phyloP scores from a whole-genome alignment of 441 rosid species.

The Syzygium syzygioides region DNA sequence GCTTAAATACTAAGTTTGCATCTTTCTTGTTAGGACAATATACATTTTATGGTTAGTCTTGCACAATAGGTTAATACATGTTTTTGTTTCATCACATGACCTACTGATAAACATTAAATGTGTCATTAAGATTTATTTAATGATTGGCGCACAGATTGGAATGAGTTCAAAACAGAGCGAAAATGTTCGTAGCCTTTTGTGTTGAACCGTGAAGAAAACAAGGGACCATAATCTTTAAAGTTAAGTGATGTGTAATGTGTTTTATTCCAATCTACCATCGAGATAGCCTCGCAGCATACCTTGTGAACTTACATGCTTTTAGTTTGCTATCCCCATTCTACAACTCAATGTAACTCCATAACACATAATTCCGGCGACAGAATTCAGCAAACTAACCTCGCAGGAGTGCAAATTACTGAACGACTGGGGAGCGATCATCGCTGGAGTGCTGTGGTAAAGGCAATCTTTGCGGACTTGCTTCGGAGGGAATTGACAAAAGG shows the following conservation, averaged over 20 bases:
- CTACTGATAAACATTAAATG: background rate
- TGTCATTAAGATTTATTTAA: background rate
- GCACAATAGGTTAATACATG: background rate
- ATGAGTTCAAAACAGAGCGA: background rate
- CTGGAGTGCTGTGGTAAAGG: slow-evolving; percentile 9
- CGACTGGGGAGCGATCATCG: background rate
- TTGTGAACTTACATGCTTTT: background rate
- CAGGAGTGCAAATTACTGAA: slow-evolving; percentile 10
- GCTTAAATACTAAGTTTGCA: background rate
- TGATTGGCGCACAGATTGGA: background rate
- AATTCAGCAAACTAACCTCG: slow-evolving; percentile 1
- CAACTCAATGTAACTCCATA: background rate
- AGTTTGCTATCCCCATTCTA: background rate
- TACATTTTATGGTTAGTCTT: background rate
- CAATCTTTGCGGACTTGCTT: slow-evolving; percentile 6
- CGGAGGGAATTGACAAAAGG: slow-evolving; percentile 14
- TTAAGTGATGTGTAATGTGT: background rate
- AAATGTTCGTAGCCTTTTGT: background rate
- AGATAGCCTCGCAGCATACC: background rate
- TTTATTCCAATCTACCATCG: background rate
- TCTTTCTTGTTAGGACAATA: background rate
- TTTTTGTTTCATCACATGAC: background rate
- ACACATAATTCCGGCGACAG: background rate
- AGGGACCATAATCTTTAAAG: too few relatives aligned
- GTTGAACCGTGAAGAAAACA: background rate